These are phyloP conservation scores for Penicillium paradoxum DNA, from an alignment of 495 filamentous ascomycete genomes.

Conservation along the genomic window DNA sequence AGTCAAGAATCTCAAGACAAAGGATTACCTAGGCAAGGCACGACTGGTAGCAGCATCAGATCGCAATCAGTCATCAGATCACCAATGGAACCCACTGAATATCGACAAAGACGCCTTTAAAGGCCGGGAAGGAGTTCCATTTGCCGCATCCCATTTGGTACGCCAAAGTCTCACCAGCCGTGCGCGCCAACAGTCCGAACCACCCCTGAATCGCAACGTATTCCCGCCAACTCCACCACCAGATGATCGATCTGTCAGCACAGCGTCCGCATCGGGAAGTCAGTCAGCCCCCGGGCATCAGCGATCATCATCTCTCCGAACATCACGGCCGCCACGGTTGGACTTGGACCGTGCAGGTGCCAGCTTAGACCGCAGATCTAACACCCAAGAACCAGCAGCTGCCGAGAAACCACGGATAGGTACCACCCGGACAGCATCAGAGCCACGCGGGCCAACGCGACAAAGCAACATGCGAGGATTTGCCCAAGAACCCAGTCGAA, in stretches of 20 bases:
- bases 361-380: conserved; percentile 23
- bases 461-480: conserved; percentile 25
- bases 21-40: conserved; percentile 95
- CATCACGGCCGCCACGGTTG: conserved; percentile 35
- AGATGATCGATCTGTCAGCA: conserved; percentile 58
- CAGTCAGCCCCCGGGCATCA: conserved; percentile 11
- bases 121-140: conserved; percentile 83
- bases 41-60: conserved; percentile 90
- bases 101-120: conserved; percentile 48
- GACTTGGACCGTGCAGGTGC: conserved; percentile 35
- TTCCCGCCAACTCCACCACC: conserved; percentile 97
- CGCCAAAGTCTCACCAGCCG: conserved; percentile 71
- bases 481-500: conserved; percentile 14
- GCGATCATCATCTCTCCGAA: conserved; percentile 28
- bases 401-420: conserved; percentile 45
- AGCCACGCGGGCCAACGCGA: conserved; percentile 42
- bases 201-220: conserved; percentile 76
- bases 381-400: conserved; percentile 11
- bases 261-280: conserved; percentile 9
- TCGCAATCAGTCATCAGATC: conserved; percentile 30
- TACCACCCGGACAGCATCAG: conserved; percentile 51
- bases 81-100: conserved; percentile 21
- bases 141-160: conserved; percentile 84
- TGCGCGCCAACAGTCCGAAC: conserved; percentile 78
- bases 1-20: conserved; percentile 94